Base-by-base conservation (phyloP, 2,329 filamentous ascomycete species). In the Peltaster fructicola region DNA sequence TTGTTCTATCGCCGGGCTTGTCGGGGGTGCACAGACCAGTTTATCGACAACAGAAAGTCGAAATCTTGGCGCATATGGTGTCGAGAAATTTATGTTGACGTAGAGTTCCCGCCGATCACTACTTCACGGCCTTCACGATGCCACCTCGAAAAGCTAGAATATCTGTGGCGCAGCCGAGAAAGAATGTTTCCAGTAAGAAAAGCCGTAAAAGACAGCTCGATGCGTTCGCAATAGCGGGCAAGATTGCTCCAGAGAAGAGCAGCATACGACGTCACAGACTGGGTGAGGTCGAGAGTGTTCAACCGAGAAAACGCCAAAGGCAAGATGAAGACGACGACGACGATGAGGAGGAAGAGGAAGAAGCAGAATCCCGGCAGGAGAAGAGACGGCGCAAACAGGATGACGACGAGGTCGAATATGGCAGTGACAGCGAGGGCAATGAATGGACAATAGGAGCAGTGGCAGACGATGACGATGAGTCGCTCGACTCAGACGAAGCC, bases 351-450 rank as follows among this genome's bases (percentile, higher is more conserved):
- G 48, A 52, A 5, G 56, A 59, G 2, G 54, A 58, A 7, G 46
- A 35, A 36, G 23, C 44, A 30, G 19, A 43, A 20, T 20, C 36
- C 15, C 22, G 39, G 11, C 32, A 44, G 27, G 36, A 39, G 23
- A 56, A 53, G 36, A 41, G 44, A 18, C 31, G 7, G 33, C 23
- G 20, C 40, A 43, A 27, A 37, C 4, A 29, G 12, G 35, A 36
- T 8, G 37, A 58, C 17, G 48, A 57, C 14, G 62, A 64, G 34
- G 59, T 68, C 9, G 77, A 84, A 30, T 70, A 73, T 34, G 79
- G 78, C 7, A 84, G 74, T 38, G 84, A 92, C 44, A 80, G 75
- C 32, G 78, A 84, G 32, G 82, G 81, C 12, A 78, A 90, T 40
- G 71, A 78, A 43, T 92, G 81, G 81, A 73, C 65, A 24, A 59